A percentile compares a stretch with the other conserved stretches of the same genome.
phyloP scores from a whole-genome alignment of 176 grass and related monocot species.

The Oryza meridionalis region DNA sequence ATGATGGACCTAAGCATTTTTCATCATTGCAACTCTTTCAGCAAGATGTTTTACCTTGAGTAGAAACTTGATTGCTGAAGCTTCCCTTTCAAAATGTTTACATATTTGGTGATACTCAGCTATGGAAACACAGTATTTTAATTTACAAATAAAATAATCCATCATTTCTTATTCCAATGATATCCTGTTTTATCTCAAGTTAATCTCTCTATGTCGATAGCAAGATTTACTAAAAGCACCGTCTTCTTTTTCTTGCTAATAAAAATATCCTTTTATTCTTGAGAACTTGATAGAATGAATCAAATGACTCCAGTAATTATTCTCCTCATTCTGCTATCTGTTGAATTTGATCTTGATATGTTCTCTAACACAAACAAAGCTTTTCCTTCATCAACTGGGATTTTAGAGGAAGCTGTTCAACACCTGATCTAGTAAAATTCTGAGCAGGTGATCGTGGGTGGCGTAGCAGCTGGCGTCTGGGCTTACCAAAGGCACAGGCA shows the following conservation, averaged over 20 bases:
- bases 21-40: background rate
- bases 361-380: background rate
- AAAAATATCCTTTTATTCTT: background rate
- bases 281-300: background rate
- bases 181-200: background rate
- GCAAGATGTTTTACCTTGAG: background rate
- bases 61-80: background rate
- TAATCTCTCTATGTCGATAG: background rate
- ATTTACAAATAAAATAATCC: background rate
- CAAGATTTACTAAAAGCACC: background rate
- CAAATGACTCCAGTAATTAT: background rate
- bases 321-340: background rate
- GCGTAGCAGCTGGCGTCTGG: slow-evolving; percentile 69
- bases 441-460: slow-evolving; percentile 74
- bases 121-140: background rate
- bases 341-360: background rate
- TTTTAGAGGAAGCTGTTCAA: background rate
- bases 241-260: background rate
- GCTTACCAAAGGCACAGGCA: background rate
- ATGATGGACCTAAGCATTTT: background rate
- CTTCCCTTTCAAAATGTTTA: background rate
- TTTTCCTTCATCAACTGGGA: background rate
- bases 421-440: background rate
- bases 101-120: background rate
- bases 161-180: background rate